A percentile compares a stretch with the other conserved stretches of the same genome.
These are phyloP conservation scores for Raphidocelis subcapitata DNA, from an alignment of 139 green algal species.

Conservation along the genomic window DNA sequence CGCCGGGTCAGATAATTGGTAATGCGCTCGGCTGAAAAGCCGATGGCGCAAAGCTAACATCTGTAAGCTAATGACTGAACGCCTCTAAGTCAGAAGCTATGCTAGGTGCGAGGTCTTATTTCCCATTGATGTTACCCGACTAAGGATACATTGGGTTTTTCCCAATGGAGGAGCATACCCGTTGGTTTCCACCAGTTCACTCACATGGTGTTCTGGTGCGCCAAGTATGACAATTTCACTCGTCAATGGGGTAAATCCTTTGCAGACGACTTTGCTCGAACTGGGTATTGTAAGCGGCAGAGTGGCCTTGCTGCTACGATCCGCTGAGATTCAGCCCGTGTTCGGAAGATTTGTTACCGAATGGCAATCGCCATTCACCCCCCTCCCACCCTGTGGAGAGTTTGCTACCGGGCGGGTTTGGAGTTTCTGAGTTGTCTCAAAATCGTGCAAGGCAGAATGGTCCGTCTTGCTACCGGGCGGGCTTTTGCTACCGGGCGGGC, in stretches of 20 bases:
- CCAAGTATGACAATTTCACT: slow-evolving; percentile 66
- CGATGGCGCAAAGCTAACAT: slow-evolving; percentile 85
- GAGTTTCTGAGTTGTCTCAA: too few species aligned
- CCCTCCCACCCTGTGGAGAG: neutral
- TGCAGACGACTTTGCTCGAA: slow-evolving; percentile 84
- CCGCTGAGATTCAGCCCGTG: slow-evolving; percentile 79
- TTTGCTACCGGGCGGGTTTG: slow-evolving; percentile 17
- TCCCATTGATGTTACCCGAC: slow-evolving; percentile 53
- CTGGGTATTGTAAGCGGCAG: slow-evolving; percentile 85
- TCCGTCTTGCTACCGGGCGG: too few species aligned
- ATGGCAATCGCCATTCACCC: slow-evolving; percentile 17
- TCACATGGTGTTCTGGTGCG: slow-evolving; percentile 38
- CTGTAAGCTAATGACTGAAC: slow-evolving; percentile 83
- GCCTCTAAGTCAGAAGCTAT: slow-evolving; percentile 54
- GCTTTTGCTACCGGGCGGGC: too few species aligned
- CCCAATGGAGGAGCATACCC: slow-evolving; percentile 64
- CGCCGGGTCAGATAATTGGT: slow-evolving; percentile 80
- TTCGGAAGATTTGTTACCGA: slow-evolving; percentile 53
- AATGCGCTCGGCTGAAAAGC: slow-evolving; percentile 61
- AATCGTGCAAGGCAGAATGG: too few species aligned
- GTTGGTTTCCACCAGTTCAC: slow-evolving; percentile 42
- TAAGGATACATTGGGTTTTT: slow-evolving; percentile 69
- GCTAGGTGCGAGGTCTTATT: slow-evolving; percentile 43
- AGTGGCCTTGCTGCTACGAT: slow-evolving; percentile 87
- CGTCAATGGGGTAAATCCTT: slow-evolving; percentile 82